Base-by-base conservation (phyloP, 306 rosid genomes). In the Carpinus fangiana region DNA sequence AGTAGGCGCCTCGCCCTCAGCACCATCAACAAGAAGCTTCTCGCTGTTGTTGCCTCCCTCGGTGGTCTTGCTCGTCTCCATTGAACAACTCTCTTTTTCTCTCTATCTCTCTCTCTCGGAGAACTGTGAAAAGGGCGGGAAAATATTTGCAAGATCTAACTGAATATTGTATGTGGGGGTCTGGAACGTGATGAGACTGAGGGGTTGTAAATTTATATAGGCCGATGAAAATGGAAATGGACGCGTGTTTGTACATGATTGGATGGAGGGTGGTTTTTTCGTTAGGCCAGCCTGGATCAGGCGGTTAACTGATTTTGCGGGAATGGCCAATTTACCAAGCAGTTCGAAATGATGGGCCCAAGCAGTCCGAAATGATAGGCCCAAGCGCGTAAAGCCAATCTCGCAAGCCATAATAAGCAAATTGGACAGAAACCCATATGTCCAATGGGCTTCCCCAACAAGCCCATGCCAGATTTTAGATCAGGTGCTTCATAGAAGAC, bases 51-150 rank as follows among this genome's bases (percentile, higher is more conserved):
- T 31, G 34, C 34, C 34, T 31, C 34, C 34, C 34, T 31, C 34
- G 3, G 34, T 38, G 43, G 5, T 38, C 51, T 8, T 12, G 12
- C 51, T 47, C 12, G 12, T 48, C 14, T 48, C 52, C 52, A 48
- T 48, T 2, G 14, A 47, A 48, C 16, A 48, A 48, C 52, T 48
- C 52, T 48, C 52, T 47, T 11, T 8, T 10, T 46, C 50, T 56
- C 62, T 18, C 9, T 56, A 17, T 0, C 67, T 61, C 26, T 1
- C 67, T 61, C 68, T 61, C 68, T 18, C 68, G 0, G 13, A 23
- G 65, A 59, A 59, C 31, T 59, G 0, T 59, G 17, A 59, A 59
- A 23, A 59, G 73, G 48, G 73, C 54, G 73, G 52, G 73, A 68
- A 68, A 38, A 12, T 45, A 4, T 38, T 34, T n/a, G 36, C 23